These are phyloP conservation scores for Gonapodya prolifera DNA, from an alignment of 192 early-diverging fungal species.

Conservation along the genomic window DNA sequence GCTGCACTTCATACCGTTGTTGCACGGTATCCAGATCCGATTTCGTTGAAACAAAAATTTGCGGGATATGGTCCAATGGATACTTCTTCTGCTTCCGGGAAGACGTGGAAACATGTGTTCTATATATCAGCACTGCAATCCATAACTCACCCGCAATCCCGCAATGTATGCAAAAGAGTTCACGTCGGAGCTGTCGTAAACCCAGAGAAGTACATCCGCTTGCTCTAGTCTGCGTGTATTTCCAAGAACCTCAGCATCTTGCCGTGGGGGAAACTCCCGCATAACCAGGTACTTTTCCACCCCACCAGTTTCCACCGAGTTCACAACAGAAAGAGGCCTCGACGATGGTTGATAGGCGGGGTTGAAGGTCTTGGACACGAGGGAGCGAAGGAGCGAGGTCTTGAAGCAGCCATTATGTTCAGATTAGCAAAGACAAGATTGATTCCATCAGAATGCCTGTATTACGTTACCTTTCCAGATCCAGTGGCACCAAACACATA, in stretches of 20 bases:
- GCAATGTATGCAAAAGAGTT: constrained; percentile 89
- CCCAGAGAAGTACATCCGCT: constrained; percentile 87
- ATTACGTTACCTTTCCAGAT: constrained; percentile 58
- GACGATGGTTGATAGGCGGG: constrained; percentile 63
- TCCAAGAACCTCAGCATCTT: constrained; percentile 80
- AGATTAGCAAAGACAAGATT: not conserved
- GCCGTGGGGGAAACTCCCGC: constrained; percentile 79
- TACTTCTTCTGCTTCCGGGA: constrained; percentile 65
- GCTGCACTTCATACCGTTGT: constrained; percentile 70
- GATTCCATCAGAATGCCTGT: not conserved
- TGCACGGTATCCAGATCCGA: constrained; percentile 82
- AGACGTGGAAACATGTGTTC: not conserved
- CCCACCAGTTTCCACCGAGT: constrained; percentile 90
- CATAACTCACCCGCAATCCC: constrained; percentile 25
- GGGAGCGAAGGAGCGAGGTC: constrained; percentile 71
- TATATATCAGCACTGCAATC: not conserved
- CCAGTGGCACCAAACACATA: constrained; percentile 92
- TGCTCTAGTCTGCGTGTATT: constrained; percentile 72
- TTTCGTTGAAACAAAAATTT: constrained; percentile 90
- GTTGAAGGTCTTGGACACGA: constrained; percentile 73
- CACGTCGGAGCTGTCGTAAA: constrained; percentile 88
- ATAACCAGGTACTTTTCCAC: constrained; percentile 90
- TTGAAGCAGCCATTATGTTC: constrained; percentile 11
- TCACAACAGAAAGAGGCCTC: constrained; percentile 70
- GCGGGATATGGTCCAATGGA: constrained; percentile 69